These are phyloP conservation scores for Tolypocladium album DNA, from an alignment of 2,329 filamentous ascomycete species.

Conservation along the genomic window DNA sequence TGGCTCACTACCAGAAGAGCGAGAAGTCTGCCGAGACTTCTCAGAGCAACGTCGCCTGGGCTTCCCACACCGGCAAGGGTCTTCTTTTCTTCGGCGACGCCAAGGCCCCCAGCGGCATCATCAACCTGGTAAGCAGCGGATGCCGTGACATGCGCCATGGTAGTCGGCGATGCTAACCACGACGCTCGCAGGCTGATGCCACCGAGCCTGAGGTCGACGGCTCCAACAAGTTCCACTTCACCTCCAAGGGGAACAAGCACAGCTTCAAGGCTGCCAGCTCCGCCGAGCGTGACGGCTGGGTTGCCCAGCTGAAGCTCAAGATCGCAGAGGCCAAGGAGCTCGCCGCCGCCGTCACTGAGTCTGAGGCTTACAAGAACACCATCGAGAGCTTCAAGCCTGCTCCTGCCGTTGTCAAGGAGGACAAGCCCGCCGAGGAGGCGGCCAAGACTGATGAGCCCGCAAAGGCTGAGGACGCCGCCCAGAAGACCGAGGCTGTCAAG, in stretches of 20 bases:
- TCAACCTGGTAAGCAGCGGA: slow-evolving; percentile 65
- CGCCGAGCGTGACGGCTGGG: slow-evolving; percentile 86
- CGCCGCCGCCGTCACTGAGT: slow-evolving; percentile 60
- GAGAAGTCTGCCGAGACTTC: slow-evolving; percentile 72
- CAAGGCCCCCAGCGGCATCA: slow-evolving; percentile 65
- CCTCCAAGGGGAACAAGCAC: slow-evolving; percentile 81
- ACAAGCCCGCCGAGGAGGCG: slow-evolving; percentile 17
- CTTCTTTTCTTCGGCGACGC: slow-evolving; percentile 89
- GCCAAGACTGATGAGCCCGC: slow-evolving; percentile 25
- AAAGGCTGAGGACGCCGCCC: slow-evolving; percentile 21
- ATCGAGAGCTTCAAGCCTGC: slow-evolving; percentile 57
- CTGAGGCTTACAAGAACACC: slow-evolving; percentile 81
- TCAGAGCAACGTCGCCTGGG: slow-evolving; percentile 78
- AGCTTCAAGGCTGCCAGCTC: slow-evolving; percentile 70
- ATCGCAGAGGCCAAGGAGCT: slow-evolving; percentile 76
- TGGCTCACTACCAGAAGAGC: slow-evolving; percentile 69
- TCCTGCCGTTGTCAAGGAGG: slow-evolving; percentile 17
- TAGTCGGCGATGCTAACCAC: slow-evolving; percentile 1
- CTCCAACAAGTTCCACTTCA: slow-evolving; percentile 74
- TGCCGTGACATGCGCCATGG: not conserved
- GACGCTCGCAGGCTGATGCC: slow-evolving; percentile 38
- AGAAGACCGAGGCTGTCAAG: slow-evolving; percentile 23
- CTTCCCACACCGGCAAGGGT: slow-evolving; percentile 87
- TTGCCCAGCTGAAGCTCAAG: slow-evolving; percentile 72
- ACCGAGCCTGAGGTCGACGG: slow-evolving; percentile 68